Percentiles rank a stretch among this genome's conserved stretches.
These are phyloP conservation scores for Trichoderma sp. DNA, from an alignment of 2,329 filamentous ascomycete genomes.

Conservation along the genomic window DNA sequence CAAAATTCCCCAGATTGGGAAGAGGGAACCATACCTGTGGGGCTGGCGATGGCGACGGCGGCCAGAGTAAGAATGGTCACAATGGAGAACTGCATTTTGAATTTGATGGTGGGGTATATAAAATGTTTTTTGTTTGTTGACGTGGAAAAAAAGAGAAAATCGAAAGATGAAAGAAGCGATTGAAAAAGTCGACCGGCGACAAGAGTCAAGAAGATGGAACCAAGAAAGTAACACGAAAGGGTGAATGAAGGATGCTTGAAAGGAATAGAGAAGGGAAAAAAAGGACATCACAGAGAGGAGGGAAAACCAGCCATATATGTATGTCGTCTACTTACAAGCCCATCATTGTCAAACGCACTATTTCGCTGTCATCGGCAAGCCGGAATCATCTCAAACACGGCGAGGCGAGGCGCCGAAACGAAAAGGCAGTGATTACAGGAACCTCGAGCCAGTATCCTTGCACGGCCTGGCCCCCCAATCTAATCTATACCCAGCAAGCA, in stretches of 20 bases:
- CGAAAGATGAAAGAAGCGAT: constrained; percentile 34
- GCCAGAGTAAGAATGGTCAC: constrained; percentile 52
- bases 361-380: constrained; percentile 20
- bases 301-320: constrained; percentile 29
- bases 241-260: constrained; percentile 27
- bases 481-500: not conserved
- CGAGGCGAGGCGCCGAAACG: constrained; percentile 19
- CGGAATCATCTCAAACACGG: constrained; percentile 27
- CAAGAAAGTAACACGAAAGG: constrained; percentile 28
- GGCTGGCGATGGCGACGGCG: constrained; percentile 50
- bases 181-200: constrained; percentile 57
- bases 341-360: constrained; percentile 19
- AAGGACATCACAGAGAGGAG: constrained; percentile 11
- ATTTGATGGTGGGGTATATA: constrained; percentile 32
- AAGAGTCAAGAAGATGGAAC: constrained; percentile 33
- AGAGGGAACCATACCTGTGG: constrained; percentile 35
- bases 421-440: constrained; percentile 8
- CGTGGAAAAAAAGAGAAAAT: not conserved
- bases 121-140: constrained; percentile 6
- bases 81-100: constrained; percentile 59
- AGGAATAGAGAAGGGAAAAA: constrained; percentile 18
- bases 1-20: not conserved
- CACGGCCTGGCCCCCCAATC: not conserved
- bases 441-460: not conserved
- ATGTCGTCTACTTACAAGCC: not conserved